Conservation (phyloP, 805 yeast species). For the Crinitomyces ghanaensis region DNA sequence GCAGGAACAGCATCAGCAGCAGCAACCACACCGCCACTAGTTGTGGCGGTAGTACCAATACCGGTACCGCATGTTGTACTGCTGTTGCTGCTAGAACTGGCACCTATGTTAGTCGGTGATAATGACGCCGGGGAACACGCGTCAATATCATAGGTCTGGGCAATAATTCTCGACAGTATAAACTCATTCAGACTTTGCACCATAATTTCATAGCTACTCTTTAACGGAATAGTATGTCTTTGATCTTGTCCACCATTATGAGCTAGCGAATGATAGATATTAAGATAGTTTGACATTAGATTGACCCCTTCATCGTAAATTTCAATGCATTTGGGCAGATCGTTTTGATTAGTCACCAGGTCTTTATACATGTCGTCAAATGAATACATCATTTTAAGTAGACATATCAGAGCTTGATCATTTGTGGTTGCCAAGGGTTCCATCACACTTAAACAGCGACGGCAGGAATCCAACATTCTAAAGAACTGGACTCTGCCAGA, state of each 20-base stretch:
- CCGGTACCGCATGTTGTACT: too few relatives aligned
- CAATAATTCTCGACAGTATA: conserved; percentile 7
- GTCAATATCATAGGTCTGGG: not conserved
- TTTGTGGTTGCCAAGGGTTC: not conserved
- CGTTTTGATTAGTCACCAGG: not conserved
- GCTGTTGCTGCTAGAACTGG: too few relatives aligned
- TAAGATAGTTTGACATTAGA: not conserved
- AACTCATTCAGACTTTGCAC: conserved; percentile 6
- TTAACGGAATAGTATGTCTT: conserved; percentile 2
- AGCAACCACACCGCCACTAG: too few relatives aligned
- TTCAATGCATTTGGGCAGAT: not conserved
- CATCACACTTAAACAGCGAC: conserved; percentile 5
- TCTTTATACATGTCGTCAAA: conserved; percentile 4
- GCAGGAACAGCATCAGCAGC: too few relatives aligned
- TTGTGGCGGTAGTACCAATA: too few relatives aligned
- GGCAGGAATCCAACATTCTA: conserved; percentile 8
- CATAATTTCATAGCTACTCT: not conserved
- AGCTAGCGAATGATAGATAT: not conserved
- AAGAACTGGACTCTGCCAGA: conserved; percentile 7
- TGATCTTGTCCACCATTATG: conserved; percentile 2
- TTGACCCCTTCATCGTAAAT: conserved; percentile 1
- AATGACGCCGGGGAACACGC: not conserved
- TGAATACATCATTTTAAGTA: conserved; percentile 7
- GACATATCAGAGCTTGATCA: conserved; percentile 6
- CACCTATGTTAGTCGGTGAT: not conserved